phyloP scores from a whole-genome alignment of 2,329 filamentous ascomycete species.

The Colletotrichum sp. region DNA sequence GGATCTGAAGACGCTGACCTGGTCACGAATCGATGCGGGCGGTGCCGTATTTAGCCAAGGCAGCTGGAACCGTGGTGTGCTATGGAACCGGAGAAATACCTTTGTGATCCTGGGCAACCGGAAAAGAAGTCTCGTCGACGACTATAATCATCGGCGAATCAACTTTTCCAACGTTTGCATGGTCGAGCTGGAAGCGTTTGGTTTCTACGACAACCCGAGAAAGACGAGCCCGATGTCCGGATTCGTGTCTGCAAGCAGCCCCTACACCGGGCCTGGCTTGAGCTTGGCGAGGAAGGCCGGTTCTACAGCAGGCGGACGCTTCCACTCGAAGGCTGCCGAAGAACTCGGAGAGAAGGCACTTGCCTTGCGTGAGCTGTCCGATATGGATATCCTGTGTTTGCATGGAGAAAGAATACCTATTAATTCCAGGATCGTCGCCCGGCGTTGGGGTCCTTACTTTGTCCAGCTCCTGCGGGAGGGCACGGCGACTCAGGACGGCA shows the following conservation, averaged over 20 bases:
- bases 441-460: constrained; percentile 95
- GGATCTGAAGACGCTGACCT: constrained; percentile 85
- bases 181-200: constrained; percentile 96
- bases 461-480: constrained; percentile 89
- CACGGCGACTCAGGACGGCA: constrained; percentile 72
- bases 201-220: constrained; percentile 94
- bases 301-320: constrained; percentile 76
- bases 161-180: constrained; percentile 98
- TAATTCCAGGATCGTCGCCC: constrained; percentile 86
- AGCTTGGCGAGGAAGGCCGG: constrained; percentile 65
- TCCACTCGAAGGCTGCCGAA: constrained; percentile 78
- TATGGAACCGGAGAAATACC: constrained; percentile 92
- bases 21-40: constrained; percentile 95
- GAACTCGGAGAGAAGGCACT: constrained; percentile 85
- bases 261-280: constrained; percentile 60
- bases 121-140: constrained; percentile 91
- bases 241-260: constrained; percentile 84
- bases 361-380: constrained; percentile 81
- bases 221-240: constrained; percentile 78
- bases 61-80: constrained; percentile 94
- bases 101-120: constrained; percentile 96
- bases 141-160: constrained; percentile 97
- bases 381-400: constrained; percentile 96
- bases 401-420: constrained; percentile 91
- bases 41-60: constrained; percentile 94